phyloP scores from a whole-genome alignment of 2,329 filamentous ascomycete genomes.

The Exutisphaerella laricina region DNA sequence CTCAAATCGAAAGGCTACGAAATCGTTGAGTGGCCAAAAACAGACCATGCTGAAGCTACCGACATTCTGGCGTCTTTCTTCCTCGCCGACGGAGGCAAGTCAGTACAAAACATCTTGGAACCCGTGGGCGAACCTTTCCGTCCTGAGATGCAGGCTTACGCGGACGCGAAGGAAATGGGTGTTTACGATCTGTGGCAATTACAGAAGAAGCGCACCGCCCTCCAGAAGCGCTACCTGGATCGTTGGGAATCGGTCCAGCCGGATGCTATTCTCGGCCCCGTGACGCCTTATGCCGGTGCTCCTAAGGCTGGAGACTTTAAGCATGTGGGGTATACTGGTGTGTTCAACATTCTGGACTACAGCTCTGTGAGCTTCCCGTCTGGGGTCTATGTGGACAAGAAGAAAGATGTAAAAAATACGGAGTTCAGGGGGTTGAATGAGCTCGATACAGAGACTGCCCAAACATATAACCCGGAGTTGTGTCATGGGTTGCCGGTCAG shows the following conservation, averaged over 20 bases:
- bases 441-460: conserved; percentile 36
- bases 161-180: conserved; percentile 40
- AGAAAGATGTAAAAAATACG: conserved; percentile 30
- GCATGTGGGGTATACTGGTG: conserved; percentile 40
- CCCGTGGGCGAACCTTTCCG: conserved; percentile 42
- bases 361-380: conserved; percentile 42
- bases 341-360: conserved; percentile 47
- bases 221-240: conserved; percentile 40
- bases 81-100: conserved; percentile 48
- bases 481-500: conserved; percentile 41
- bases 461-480: conserved; percentile 30
- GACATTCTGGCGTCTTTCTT: conserved; percentile 46
- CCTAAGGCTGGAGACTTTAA: conserved; percentile 41
- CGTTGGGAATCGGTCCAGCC: conserved; percentile 39
- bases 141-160: conserved; percentile 46
- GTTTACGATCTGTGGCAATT: conserved; percentile 45
- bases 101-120: conserved; percentile 38
- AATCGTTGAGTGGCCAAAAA: conserved; percentile 52
- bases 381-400: conserved; percentile 37
- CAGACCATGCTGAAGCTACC: conserved; percentile 49
- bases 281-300: conserved; percentile 39
- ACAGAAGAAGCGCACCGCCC: conserved; percentile 42
- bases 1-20: conserved; percentile 49
- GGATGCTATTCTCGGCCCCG: conserved; percentile 44
- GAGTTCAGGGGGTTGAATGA: conserved; percentile 33